These are phyloP conservation scores for Ogataea glucozyma DNA, from an alignment of 805 yeast species.

Conservation along the genomic window DNA sequence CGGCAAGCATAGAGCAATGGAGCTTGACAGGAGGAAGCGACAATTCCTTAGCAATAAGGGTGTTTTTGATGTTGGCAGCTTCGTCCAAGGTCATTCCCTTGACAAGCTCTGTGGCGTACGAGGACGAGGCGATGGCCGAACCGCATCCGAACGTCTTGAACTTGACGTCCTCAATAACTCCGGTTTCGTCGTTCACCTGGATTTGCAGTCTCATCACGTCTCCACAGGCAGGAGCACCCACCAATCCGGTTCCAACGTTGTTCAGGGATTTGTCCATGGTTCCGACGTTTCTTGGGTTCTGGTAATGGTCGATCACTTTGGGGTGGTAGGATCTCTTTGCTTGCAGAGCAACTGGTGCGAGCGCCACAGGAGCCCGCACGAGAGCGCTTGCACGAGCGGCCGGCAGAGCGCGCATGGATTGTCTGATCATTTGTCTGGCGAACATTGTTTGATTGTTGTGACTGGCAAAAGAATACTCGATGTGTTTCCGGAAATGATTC, in stretches of 20 bases:
- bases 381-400: background rate
- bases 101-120: conserved; percentile 92
- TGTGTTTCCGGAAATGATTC: background rate
- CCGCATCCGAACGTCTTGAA: conserved; percentile 99
- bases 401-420: conserved; percentile 7
- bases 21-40: conserved; percentile 95
- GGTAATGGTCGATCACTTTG: conserved; percentile 93
- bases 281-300: conserved; percentile 96
- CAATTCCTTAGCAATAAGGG: conserved; percentile 91
- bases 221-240: conserved; percentile 99
- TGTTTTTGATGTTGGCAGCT: conserved; percentile 89
- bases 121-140: conserved; percentile 93
- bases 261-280: conserved; percentile 73
- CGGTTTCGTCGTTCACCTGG: conserved; percentile 86
- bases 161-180: conserved; percentile 90
- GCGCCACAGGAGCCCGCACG: background rate
- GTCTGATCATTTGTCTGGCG: conserved; percentile 23
- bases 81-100: conserved; percentile 94
- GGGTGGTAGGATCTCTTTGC: conserved; percentile 62
- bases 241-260: conserved; percentile 94
- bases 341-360: conserved; percentile 1
- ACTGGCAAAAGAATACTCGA: too few species aligned
- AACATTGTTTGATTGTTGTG: too few species aligned
- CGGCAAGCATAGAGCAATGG: conserved; percentile 98
- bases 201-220: conserved; percentile 98